Percentiles rank a stretch among this genome's conserved stretches.
phyloP scores from a whole-genome alignment of 2,329 filamentous ascomycete species.

The Penicillium psychrosexuale region DNA sequence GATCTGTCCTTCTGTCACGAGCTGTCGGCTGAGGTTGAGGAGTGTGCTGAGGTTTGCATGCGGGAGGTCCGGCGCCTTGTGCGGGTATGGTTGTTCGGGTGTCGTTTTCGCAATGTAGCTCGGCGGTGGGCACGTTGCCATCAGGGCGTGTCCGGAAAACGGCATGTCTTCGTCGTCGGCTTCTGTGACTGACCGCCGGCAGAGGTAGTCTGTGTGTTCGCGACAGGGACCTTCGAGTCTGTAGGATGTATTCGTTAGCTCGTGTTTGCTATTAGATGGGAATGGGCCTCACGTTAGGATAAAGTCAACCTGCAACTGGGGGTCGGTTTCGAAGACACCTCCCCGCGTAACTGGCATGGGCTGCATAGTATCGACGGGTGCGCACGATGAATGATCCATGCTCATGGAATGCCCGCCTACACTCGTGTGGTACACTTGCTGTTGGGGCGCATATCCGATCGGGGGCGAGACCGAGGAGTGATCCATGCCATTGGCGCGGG shows the following conservation, averaged over 20 bases:
- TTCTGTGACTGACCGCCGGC: conserved; percentile 66
- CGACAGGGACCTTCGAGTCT: conserved; percentile 56
- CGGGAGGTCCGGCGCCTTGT: conserved; percentile 75
- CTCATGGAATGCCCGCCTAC: conserved; percentile 25
- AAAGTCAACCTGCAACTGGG: conserved; percentile 49
- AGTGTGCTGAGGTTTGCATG: conserved; percentile 76
- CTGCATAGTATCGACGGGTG: conserved; percentile 8
- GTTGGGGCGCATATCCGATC: conserved; percentile 24
- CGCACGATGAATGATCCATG: conserved; percentile 25
- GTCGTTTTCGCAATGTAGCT: conserved; percentile 57
- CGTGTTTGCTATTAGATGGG: background rate
- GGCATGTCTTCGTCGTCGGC: conserved; percentile 59
- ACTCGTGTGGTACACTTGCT: conserved; percentile 22
- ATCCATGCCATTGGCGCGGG: conserved; percentile 26
- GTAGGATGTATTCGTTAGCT: conserved; percentile 13
- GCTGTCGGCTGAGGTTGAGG: conserved; percentile 75
- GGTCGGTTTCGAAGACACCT: conserved; percentile 46
- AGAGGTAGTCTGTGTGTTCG: conserved; percentile 71
- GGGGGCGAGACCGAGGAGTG: conserved; percentile 29
- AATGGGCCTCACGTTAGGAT: conserved; percentile 43
- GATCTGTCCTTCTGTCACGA: conserved; percentile 77
- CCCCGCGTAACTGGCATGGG: conserved; percentile 22
- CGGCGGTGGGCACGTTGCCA: conserved; percentile 84
- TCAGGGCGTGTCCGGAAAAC: conserved; percentile 83
- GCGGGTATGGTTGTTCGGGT: conserved; percentile 54